Conservation (phyloP, 495 filamentous ascomycete species). For the Daldinia concentrica region DNA sequence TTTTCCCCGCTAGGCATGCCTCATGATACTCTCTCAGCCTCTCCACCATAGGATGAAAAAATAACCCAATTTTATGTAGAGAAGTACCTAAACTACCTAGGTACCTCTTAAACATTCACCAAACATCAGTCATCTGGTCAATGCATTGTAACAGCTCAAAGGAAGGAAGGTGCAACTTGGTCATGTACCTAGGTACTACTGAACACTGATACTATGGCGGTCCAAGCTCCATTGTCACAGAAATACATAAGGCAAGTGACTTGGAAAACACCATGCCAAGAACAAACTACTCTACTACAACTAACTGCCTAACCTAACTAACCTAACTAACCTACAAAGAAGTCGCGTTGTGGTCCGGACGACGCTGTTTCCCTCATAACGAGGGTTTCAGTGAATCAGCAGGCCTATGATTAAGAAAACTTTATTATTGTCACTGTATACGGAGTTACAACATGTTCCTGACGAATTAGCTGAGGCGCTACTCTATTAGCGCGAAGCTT, state of each 20-base stretch:
- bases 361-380: neutral
- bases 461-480: neutral
- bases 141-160: neutral
- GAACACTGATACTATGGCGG: constrained; percentile 11
- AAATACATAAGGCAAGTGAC: neutral
- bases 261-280: neutral
- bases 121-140: neutral
- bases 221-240: neutral
- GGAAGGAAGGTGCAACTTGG: neutral
- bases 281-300: neutral
- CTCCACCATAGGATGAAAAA: too few species aligned
- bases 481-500: neutral
- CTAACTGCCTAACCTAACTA: neutral
- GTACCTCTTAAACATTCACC: neutral
- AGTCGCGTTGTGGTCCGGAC: neutral
- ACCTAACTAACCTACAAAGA: neutral
- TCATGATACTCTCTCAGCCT: too few species aligned
- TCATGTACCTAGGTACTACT: neutral
- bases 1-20: too few species aligned
- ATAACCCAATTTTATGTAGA: too few species aligned
- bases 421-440: neutral
- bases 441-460: neutral
- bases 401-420: neutral
- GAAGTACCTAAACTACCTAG: neutral
- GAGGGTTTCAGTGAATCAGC: neutral